Conservation (phyloP, 116 monocot species). For the Zostera marina region DNA sequence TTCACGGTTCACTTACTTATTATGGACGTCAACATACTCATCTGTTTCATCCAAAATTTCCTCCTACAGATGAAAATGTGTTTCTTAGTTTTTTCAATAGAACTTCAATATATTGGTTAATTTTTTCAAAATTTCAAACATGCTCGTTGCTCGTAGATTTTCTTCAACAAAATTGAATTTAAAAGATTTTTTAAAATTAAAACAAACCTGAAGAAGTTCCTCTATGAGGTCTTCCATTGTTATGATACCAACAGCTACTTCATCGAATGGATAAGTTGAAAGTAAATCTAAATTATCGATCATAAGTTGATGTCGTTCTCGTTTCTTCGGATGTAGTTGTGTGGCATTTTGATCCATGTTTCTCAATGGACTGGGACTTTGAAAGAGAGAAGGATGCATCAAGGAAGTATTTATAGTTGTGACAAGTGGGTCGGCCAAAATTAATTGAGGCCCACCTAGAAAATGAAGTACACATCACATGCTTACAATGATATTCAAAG, state of each 20-base stretch:
- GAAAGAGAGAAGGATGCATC: conserved; percentile 13
- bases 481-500: not conserved
- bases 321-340: conserved; percentile 45
- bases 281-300: conserved; percentile 68
- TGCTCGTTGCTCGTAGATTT: not conserved
- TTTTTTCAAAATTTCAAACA: too few relatives aligned
- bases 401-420: conserved; percentile 19
- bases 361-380: conserved; percentile 28
- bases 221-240: conserved; percentile 99
- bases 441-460: conserved; percentile 24
- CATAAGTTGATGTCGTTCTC: conserved; percentile 49
- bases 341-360: conserved; percentile 27
- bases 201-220: conserved; percentile 77
- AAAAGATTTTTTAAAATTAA: not conserved
- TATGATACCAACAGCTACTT: conserved; percentile 92
- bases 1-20: conserved; percentile 49
- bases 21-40: conserved; percentile 92
- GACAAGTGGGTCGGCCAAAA: conserved; percentile 22
- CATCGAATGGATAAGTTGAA: conserved; percentile 65
- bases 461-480: conserved; percentile 1
- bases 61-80: conserved; percentile 38
- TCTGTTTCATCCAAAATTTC: conserved; percentile 99
- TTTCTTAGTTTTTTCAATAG: too few relatives aligned
- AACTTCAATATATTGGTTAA: not conserved
- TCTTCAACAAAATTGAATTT: not conserved